Conservation (phyloP, 352 stramenopile genomes). For the Phytophthora colocasiae region DNA sequence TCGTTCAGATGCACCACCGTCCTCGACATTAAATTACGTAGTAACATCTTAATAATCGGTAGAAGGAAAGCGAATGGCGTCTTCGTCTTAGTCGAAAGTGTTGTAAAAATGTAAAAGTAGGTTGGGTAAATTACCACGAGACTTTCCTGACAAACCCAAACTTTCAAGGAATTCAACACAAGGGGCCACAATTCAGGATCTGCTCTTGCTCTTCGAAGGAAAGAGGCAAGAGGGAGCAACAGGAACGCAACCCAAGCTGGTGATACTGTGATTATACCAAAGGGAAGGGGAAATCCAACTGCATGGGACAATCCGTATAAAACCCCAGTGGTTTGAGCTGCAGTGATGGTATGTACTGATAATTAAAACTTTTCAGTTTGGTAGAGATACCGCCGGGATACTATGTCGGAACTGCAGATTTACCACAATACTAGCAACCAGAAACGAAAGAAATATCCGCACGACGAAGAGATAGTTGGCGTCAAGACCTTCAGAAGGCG, state of each 20-base stretch:
- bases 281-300: conserved; percentile 45
- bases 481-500: conserved; percentile 8
- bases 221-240: not conserved
- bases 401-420: conserved; percentile 27
- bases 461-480: conserved; percentile 28
- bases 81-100: conserved; percentile 5
- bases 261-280: conserved; percentile 33
- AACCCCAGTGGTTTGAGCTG: not conserved
- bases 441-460: conserved; percentile 23
- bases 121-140: conserved; percentile 38
- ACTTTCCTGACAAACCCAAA: conserved; percentile 18
- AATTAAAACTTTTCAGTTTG: not conserved
- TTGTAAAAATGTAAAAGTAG: conserved; percentile 36
- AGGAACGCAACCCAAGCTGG: conserved; percentile 12
- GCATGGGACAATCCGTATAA: conserved; percentile 18
- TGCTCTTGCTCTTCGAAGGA: conserved; percentile 7
- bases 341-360: conserved; percentile 8
- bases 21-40: conserved; percentile 26
- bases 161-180: conserved; percentile 16
- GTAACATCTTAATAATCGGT: conserved; percentile 35
- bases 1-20: conserved; percentile 23
- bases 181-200: conserved; percentile 14
- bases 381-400: conserved; percentile 19
- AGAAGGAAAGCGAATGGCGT: conserved; percentile 31
- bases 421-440: conserved; percentile 23